Evolutionary conservation across 2,329 filamentous ascomycete species (phyloP).

Genomic region (Calonectria pseudoreteaudii): DNA sequence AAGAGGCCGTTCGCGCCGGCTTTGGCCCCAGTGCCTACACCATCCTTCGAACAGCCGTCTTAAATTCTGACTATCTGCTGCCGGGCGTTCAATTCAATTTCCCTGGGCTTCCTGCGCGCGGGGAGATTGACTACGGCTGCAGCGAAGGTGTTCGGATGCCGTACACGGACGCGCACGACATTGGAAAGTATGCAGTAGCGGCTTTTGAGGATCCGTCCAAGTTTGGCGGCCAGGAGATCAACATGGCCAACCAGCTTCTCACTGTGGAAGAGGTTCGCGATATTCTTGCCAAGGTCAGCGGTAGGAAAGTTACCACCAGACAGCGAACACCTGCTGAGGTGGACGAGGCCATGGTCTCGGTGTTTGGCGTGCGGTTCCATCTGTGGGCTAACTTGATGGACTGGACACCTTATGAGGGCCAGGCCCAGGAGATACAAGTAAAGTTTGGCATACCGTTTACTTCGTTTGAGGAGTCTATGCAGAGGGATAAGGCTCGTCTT

Average conservation of each 20-base stretch:
- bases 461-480: conserved; percentile 22
- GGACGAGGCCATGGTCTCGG: neutral
- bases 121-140: conserved; percentile 43
- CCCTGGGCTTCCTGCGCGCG: conserved; percentile 43
- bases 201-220: conserved; percentile 45
- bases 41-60: conserved; percentile 47
- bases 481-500: conserved; percentile 26
- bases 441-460: conserved; percentile 31
- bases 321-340: conserved; percentile 32
- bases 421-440: neutral
- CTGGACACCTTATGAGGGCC: neutral
- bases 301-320: conserved; percentile 39
- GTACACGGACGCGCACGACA: conserved; percentile 31
- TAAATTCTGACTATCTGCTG: conserved; percentile 44
- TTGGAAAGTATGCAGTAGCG: conserved; percentile 49
- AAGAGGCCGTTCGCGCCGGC: conserved; percentile 45
- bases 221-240: conserved; percentile 47
- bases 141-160: conserved; percentile 28
- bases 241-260: conserved; percentile 43
- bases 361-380: conserved; percentile 29
- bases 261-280: conserved; percentile 45
- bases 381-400: conserved; percentile 27
- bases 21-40: conserved; percentile 46
- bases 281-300: conserved; percentile 46
- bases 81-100: conserved; percentile 42